These are phyloP conservation scores for Candida caryicola DNA, from an alignment of 805 yeast species.

Conservation along the genomic window DNA sequence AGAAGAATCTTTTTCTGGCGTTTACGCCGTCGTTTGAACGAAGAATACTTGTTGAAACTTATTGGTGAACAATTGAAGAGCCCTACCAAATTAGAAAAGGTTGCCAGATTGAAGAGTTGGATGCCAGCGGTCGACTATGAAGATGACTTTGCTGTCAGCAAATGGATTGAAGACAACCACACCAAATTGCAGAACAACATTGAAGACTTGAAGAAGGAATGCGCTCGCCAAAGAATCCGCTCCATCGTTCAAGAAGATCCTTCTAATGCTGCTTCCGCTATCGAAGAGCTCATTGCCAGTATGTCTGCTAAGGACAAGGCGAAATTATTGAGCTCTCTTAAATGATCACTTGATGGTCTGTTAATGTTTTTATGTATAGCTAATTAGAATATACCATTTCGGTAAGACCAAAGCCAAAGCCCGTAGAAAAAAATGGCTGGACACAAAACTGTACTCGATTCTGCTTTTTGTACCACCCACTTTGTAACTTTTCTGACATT, in stretches of 20 bases:
- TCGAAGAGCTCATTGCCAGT: slow-evolving; percentile 34
- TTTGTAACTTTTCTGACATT: slow-evolving; percentile 1
- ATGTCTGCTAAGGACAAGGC: slow-evolving; percentile 37
- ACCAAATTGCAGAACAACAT: slow-evolving; percentile 56
- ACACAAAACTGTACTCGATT: not conserved
- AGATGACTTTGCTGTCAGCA: slow-evolving; percentile 74
- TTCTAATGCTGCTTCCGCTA: slow-evolving; percentile 25
- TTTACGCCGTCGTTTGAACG: slow-evolving; percentile 90
- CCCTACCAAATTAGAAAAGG: slow-evolving; percentile 70
- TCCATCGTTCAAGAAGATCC: slow-evolving; percentile 42
- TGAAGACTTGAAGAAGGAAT: slow-evolving; percentile 63
- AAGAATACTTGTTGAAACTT: slow-evolving; percentile 79
- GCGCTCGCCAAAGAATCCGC: slow-evolving; percentile 62
- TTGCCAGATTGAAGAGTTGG: slow-evolving; percentile 86
- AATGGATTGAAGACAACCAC: slow-evolving; percentile 82
- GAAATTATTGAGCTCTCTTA: slow-evolving; percentile 24
- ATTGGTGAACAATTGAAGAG: slow-evolving; percentile 60
- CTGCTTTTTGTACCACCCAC: too few species aligned
- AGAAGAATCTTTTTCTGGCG: slow-evolving; percentile 99
- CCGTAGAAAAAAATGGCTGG: too few species aligned
- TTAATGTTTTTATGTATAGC: slow-evolving; percentile 1
- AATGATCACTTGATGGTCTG: not conserved
- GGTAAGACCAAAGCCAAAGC: too few species aligned
- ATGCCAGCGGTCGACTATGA: slow-evolving; percentile 70
- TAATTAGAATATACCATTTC: too few species aligned